Percentiles rank a stretch among this genome's conserved stretches.
phyloP scores from a whole-genome alignment of 192 early-diverging fungal species.

The Coemansia sp. region DNA sequence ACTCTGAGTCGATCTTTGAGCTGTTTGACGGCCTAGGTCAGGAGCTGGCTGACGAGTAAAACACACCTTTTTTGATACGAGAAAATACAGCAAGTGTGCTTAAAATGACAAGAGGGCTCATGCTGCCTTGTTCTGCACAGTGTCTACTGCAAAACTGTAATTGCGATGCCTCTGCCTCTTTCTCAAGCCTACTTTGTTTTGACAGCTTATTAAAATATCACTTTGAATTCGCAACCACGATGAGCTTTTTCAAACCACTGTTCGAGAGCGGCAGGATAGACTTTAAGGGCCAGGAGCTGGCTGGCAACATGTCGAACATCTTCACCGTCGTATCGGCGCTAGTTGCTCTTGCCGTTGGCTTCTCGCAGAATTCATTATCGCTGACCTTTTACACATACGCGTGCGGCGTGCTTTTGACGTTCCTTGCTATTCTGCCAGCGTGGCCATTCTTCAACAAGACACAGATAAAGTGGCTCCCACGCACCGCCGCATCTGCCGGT shows the following conservation, averaged over 20 bases:
- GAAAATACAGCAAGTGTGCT: no score
- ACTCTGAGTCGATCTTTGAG: constrained; percentile 42
- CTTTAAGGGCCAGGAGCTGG: constrained; percentile 44
- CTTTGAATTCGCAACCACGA: constrained; percentile 3
- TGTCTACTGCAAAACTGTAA: neutral
- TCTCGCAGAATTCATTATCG: constrained; percentile 22
- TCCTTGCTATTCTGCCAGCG: constrained; percentile 38
- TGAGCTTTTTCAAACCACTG: constrained; percentile 41
- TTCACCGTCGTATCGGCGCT: constrained; percentile 21
- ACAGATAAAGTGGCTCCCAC: constrained; percentile 34
- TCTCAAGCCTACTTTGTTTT: neutral
- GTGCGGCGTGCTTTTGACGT: constrained; percentile 25
- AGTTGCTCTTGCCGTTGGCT: constrained; percentile 21
- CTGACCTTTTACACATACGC: constrained; percentile 37
- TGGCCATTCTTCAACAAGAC: constrained; percentile 38
- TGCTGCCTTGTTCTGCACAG: neutral
- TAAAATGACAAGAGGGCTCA: no score
- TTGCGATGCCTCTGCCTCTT: neutral
- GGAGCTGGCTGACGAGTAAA: constrained; percentile 5
- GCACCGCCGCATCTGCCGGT: constrained; percentile 3
- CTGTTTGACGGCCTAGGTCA: constrained; percentile 38
- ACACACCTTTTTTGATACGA: no score
- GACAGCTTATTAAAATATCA: no score
- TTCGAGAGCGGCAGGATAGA: constrained; percentile 49
- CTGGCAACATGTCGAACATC: constrained; percentile 25